phyloP scores from a whole-genome alignment of 768 basidiomycete species.

The Leccinum variicolor region DNA sequence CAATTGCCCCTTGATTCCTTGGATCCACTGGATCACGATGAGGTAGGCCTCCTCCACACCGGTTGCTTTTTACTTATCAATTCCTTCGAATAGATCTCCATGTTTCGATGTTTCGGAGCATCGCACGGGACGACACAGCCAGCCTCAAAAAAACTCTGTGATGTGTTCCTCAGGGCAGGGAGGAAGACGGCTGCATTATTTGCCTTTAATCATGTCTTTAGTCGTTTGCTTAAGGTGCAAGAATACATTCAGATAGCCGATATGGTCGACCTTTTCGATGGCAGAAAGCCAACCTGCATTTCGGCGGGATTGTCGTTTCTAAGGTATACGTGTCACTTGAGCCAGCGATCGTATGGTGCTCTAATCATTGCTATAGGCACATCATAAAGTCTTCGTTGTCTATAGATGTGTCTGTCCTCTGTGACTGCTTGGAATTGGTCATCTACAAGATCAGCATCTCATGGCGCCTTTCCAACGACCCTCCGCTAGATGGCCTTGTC shows the following conservation, averaged over 20 bases:
- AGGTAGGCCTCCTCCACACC: constrained; percentile 5
- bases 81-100: constrained; percentile 11
- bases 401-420: constrained; percentile 47
- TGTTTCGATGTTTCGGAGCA: constrained; percentile 40
- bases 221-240: constrained; percentile 4
- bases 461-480: constrained; percentile 18
- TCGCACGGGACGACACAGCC: constrained; percentile 19
- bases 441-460: constrained; percentile 40
- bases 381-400: constrained; percentile 35
- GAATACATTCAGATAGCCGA: constrained; percentile 23
- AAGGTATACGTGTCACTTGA: constrained; percentile 24
- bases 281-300: constrained; percentile 23
- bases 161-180: constrained; percentile 20
- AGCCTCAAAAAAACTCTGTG: constrained; percentile 32
- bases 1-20: constrained; percentile 10
- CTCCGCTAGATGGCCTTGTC: constrained; percentile 41
- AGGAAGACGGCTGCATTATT: constrained; percentile 5
- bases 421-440: constrained; percentile 48
- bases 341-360: constrained; percentile 22
- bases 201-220: constrained; percentile 6
- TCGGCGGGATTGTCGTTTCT: constrained; percentile 38
- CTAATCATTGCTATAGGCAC: constrained; percentile 34
- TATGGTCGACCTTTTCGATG: constrained; percentile 28
- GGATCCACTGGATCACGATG: constrained; percentile 1
- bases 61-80: not conserved